phyloP scores from a whole-genome alignment of 352 stramenopile genomes.

The Globisporangium cederbergense region DNA sequence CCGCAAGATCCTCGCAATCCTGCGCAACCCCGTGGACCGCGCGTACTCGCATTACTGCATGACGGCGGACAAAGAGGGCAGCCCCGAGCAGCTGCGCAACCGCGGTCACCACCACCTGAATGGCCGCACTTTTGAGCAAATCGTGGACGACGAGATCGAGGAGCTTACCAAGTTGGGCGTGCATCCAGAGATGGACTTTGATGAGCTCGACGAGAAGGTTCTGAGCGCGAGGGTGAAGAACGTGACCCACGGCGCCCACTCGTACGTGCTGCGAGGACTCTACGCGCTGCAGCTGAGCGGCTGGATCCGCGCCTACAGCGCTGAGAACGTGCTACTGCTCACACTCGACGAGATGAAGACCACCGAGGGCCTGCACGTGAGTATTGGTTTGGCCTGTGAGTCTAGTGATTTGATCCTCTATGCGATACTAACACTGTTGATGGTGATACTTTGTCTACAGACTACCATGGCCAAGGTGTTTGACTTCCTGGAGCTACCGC shows the following conservation, averaged over 20 bases:
- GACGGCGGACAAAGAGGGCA: conserved; percentile 75
- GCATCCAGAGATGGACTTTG: conserved; percentile 68
- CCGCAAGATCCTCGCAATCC: conserved; percentile 79
- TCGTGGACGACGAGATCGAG: conserved; percentile 69
- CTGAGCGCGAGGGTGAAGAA: conserved; percentile 35
- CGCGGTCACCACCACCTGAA: conserved; percentile 69
- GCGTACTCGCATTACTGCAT: conserved; percentile 90
- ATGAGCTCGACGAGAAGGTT: conserved; percentile 65
- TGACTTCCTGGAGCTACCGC: conserved; percentile 78
- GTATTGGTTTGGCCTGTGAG: conserved; percentile 12
- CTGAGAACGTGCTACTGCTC: conserved; percentile 90
- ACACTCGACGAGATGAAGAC: conserved; percentile 93
- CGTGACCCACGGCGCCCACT: conserved; percentile 76
- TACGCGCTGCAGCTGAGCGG: conserved; percentile 93
- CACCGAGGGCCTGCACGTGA: conserved; percentile 52
- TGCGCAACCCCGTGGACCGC: conserved; percentile 81
- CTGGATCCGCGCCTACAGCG: conserved; percentile 90
- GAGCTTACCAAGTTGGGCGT: conserved; percentile 59
- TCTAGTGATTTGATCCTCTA: neutral
- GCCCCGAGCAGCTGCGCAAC: conserved; percentile 72
- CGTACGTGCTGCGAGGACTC: conserved; percentile 83
- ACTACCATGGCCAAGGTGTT: conserved; percentile 82
- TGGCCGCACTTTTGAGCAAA: conserved; percentile 61
- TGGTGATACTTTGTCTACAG: conserved; percentile 23
- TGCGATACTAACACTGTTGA: conserved; percentile 16